Evolutionary conservation across 768 basidiomycete genomes (phyloP).

Genomic region (Termitomyces sp.): DNA sequence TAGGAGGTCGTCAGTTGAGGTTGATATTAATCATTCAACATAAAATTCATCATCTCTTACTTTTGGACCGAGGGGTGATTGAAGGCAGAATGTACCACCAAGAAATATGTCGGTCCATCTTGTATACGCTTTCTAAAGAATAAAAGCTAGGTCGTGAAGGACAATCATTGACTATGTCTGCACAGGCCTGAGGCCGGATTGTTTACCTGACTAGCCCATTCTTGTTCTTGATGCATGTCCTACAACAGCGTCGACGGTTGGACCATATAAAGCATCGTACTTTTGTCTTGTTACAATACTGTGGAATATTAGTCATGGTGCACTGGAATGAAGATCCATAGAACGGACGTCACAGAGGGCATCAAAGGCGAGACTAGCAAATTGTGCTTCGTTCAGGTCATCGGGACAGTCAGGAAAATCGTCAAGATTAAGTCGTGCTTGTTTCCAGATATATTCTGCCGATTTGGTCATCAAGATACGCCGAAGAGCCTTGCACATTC

Average conservation of each 20-base stretch:
- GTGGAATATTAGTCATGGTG: background rate
- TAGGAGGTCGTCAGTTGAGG: background rate
- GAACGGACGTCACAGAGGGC: conserved; percentile 5
- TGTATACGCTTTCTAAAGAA: no score
- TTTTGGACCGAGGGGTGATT: background rate
- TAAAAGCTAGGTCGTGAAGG: background rate
- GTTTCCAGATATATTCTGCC: conserved; percentile 2
- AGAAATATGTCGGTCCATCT: background rate
- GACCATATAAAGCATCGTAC: conserved; percentile 8
- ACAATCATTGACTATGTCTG: background rate
- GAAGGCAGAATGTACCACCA: background rate
- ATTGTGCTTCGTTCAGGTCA: conserved; percentile 6
- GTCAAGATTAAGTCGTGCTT: conserved; percentile 3
- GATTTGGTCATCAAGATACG: no score
- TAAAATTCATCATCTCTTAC: background rate
- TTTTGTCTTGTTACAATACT: conserved; percentile 2
- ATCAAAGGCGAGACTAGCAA: background rate
- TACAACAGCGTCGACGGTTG: conserved; percentile 4
- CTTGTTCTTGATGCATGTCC: conserved; percentile 1
- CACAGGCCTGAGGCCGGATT: background rate
- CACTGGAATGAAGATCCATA: background rate
- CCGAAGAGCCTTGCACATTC: conserved; percentile 25
- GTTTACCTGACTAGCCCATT: background rate
- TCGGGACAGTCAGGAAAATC: conserved; percentile 7
- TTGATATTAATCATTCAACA: background rate